These are phyloP conservation scores for Candida pseudoviswanathii DNA, from an alignment of 1,139 yeast species.

Conservation along the genomic window DNA sequence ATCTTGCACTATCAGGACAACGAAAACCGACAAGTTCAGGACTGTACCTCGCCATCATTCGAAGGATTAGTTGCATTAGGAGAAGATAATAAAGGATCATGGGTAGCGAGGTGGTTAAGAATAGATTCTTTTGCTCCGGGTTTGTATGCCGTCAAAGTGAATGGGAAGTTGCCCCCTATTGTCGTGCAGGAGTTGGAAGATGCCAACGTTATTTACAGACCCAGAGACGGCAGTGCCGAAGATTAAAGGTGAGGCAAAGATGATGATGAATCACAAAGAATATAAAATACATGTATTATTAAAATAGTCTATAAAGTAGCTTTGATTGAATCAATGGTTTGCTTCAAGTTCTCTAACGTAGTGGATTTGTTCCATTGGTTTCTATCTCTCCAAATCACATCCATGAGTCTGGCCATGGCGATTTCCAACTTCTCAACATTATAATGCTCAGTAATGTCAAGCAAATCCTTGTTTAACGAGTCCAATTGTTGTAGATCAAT, in stretches of 20 bases:
- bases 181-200: conserved; percentile 70
- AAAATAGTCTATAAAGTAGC: conserved; percentile 9
- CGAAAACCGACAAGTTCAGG: conserved; percentile 82
- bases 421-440: conserved; percentile 76
- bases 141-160: conserved; percentile 88
- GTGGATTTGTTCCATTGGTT: conserved; percentile 63
- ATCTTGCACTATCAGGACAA: conserved; percentile 76
- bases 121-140: conserved; percentile 91
- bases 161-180: conserved; percentile 89
- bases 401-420: conserved; percentile 71
- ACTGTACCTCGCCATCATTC: conserved; percentile 94
- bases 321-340: conserved; percentile 19
- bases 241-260: conserved; percentile 44
- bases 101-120: conserved; percentile 98
- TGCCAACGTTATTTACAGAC: conserved; percentile 82
- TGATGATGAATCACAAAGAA: not conserved
- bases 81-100: conserved; percentile 74
- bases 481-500: conserved; percentile 19
- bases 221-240: conserved; percentile 94
- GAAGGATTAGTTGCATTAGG: conserved; percentile 95
- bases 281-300: conserved; percentile 3
- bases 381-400: conserved; percentile 73
- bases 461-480: conserved; percentile 24
- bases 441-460: conserved; percentile 46
- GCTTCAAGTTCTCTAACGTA: conserved; percentile 32